A percentile compares a stretch with the other conserved stretches of the same genome.
Evolutionary conservation across 2,329 filamentous ascomycete species (phyloP).

Genomic region (Leptosphaerulina australis): DNA sequence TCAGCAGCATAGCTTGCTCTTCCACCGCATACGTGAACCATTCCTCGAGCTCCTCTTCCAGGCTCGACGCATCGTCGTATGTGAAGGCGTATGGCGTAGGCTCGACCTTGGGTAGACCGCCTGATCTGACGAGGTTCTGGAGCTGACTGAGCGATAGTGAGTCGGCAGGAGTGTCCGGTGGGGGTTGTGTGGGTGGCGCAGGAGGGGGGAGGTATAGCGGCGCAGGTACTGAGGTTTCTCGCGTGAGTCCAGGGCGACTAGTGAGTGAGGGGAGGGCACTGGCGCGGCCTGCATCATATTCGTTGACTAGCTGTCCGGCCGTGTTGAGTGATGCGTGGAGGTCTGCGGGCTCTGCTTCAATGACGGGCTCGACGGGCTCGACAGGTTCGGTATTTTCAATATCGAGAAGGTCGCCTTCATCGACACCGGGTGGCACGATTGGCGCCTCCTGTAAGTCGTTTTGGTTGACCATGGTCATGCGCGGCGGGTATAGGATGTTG

Average conservation of each 20-base stretch:
- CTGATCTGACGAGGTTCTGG: slow-evolving; percentile 51
- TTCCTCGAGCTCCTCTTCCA: slow-evolving; percentile 91
- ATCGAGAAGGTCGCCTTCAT: slow-evolving; percentile 47
- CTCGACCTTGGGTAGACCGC: slow-evolving; percentile 49
- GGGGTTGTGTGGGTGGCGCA: slow-evolving; percentile 41
- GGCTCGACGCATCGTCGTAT: slow-evolving; percentile 59
- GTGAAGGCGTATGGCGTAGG: slow-evolving; percentile 75
- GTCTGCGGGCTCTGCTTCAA: slow-evolving; percentile 40
- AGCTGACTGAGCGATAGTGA: slow-evolving; percentile 57
- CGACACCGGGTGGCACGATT: slow-evolving; percentile 45
- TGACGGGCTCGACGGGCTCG: slow-evolving; percentile 40
- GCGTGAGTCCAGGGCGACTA: slow-evolving; percentile 47
- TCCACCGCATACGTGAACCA: slow-evolving; percentile 95
- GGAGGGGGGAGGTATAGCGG: slow-evolving; percentile 54
- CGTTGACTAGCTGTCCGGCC: slow-evolving; percentile 40
- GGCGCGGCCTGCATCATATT: slow-evolving; percentile 7
- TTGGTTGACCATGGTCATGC: slow-evolving; percentile 35
- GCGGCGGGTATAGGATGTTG: slow-evolving; percentile 18
- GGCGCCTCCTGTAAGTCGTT: slow-evolving; percentile 33
- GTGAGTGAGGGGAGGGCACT: slow-evolving; percentile 11
- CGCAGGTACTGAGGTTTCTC: slow-evolving; percentile 50
- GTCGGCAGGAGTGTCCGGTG: slow-evolving; percentile 40
- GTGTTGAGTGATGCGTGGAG: slow-evolving; percentile 47
- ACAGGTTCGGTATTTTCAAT: slow-evolving; percentile 29
- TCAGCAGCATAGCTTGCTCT: slow-evolving; percentile 79